Base-by-base conservation (phyloP, 441 rosid species). In the Populus hybrid region DNA sequence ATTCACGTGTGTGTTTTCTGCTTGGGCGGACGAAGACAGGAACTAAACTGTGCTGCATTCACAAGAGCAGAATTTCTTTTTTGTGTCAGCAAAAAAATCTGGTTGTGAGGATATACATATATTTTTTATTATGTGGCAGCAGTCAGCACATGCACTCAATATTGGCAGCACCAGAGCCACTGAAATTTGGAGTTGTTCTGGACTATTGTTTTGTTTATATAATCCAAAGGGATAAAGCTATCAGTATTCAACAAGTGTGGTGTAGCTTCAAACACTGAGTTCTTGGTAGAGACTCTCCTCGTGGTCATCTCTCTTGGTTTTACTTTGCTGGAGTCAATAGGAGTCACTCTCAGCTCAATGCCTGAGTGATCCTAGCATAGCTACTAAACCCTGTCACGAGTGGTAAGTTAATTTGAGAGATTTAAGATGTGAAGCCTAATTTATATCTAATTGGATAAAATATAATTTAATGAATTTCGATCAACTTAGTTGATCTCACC, bases 131-230 rank as follows among this genome's bases (percentile, higher is more conserved):
- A 26, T 42, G 69, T 42, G 69, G 34, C 76, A 73, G 11, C 12
- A 61, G 24, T 35, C 28, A 3, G 26, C 72, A 57, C 67, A 30
- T 76, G 34, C 42, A 53, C 34, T 38, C 10, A 3, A 9, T 19
- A 82, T 59, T 76, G 82, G 86, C 72, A 76, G 14, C 50, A 84
- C 76, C 74, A 83, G 86, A 83, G 79, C 89, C 87, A 88, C 88
- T 83, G 88, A 78, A 82, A 81, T 71, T 6, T 28, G 70, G 42
- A 11, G 2, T 23, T 67, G 24, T 57, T 16, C 1, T 67, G 34
- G 68, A 35, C 26, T 21, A 16, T 66, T 24, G 8, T n/a, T 63
- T 64, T 2, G 32, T 35, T 38, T 38, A 38, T 38, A 0, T 23
- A 32, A 75, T n/a, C 53, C 70, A 70, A 76, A 73, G 14, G 80